These are phyloP conservation scores for Solanum habrochaites DNA, from an alignment of 257 asterid genomes.

Conservation along the genomic window DNA sequence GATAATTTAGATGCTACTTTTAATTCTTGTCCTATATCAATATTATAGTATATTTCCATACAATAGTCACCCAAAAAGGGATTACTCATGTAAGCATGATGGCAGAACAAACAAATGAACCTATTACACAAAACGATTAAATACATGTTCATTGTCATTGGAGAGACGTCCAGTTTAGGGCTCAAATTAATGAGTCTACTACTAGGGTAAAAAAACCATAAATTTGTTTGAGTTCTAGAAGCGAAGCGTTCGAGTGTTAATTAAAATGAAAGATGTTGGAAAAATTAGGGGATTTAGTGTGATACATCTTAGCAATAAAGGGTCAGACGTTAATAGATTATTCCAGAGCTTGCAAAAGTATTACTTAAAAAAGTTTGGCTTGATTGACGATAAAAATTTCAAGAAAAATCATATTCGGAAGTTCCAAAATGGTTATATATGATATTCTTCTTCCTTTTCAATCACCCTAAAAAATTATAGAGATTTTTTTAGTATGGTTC, in stretches of 20 bases:
- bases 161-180: neutral
- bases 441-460: too few relatives aligned
- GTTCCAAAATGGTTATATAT: too few relatives aligned
- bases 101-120: too few relatives aligned
- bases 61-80: too few relatives aligned
- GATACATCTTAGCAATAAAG: neutral
- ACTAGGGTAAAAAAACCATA: neutral
- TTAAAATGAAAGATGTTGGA: neutral
- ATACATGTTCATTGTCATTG: neutral
- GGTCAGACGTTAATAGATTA: neutral
- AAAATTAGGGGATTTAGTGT: neutral
- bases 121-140: too few relatives aligned
- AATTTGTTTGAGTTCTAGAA: neutral
- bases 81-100: too few relatives aligned
- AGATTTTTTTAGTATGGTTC: too few relatives aligned
- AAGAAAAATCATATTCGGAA: too few relatives aligned
- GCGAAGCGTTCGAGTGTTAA: neutral
- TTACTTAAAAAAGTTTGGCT: too few relatives aligned
- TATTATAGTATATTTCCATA: neutral
- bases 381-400: too few relatives aligned
- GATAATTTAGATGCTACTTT: too few relatives aligned
- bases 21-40: neutral
- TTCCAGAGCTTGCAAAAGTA: too few relatives aligned
- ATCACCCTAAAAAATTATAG: neutral
- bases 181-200: neutral